These are phyloP conservation scores for Bipolaris oryzae DNA, from an alignment of 2,329 filamentous ascomycete species.

Conservation along the genomic window DNA sequence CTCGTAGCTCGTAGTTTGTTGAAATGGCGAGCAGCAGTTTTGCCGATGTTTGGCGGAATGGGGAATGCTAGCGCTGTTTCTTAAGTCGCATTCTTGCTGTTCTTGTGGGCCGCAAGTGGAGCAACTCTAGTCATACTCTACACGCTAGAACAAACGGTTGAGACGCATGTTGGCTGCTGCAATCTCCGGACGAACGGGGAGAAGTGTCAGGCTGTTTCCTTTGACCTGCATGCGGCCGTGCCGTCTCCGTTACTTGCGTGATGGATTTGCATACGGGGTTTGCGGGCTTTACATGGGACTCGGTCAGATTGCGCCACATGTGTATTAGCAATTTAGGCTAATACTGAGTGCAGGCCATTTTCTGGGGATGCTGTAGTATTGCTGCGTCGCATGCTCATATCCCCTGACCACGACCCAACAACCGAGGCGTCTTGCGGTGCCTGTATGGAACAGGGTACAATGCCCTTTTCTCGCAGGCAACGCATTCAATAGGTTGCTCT, in stretches of 20 bases:
- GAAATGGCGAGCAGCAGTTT: constrained; percentile 8
- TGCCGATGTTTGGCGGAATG: constrained; percentile 6
- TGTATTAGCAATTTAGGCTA: constrained; percentile 12
- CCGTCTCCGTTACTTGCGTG: constrained; percentile 12
- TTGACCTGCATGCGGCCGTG: constrained; percentile 19
- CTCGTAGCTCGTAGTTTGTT: not conserved
- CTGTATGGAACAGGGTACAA: constrained; percentile 2
- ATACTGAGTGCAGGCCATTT: not conserved
- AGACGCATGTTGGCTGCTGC: constrained; percentile 25
- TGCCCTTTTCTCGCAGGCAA: not conserved
- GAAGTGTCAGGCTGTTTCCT: constrained; percentile 17
- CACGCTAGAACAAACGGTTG: constrained; percentile 15
- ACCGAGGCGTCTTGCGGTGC: not conserved
- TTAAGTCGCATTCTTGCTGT: constrained; percentile 17
- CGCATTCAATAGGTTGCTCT: not conserved
- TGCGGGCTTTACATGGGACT: constrained; percentile 9
- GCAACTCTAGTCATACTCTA: constrained; percentile 16
- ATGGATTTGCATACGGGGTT: not conserved
- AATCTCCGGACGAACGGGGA: constrained; percentile 33
- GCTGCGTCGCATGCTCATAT: not conserved
- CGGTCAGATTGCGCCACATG: constrained; percentile 4
- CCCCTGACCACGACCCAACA: not conserved
- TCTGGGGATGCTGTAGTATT: not conserved
- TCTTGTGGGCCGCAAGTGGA: constrained; percentile 14
- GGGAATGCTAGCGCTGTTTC: constrained; percentile 8